These are phyloP conservation scores for Hypomontagnella monticulosa DNA, from an alignment of 495 filamentous ascomycete genomes.

Conservation along the genomic window DNA sequence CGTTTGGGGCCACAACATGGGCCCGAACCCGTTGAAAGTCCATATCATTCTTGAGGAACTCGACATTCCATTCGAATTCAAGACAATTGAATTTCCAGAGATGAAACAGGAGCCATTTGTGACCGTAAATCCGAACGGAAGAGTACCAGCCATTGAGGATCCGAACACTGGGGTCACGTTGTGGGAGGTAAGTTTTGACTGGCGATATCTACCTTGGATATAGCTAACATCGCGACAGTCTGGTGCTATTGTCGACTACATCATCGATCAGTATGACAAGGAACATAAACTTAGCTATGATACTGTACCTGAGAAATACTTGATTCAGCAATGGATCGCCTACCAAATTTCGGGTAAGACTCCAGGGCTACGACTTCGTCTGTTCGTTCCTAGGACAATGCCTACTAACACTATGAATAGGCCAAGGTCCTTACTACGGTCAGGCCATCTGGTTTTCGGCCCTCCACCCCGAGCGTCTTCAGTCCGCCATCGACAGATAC, in stretches of 20 bases:
- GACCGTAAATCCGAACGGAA: conserved; percentile 73
- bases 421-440: conserved; percentile 64
- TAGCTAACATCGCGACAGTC: conserved; percentile 39
- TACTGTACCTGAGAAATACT: conserved; percentile 36
- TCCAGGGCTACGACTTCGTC: not conserved
- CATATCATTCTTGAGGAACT: conserved; percentile 70
- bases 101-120: conserved; percentile 63
- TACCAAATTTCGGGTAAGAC: conserved; percentile 54
- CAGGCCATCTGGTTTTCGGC: conserved; percentile 52
- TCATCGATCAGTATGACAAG: conserved; percentile 79
- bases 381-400: not conserved
- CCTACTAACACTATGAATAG: not conserved
- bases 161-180: conserved; percentile 68
- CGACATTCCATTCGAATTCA: conserved; percentile 58
- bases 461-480: conserved; percentile 52
- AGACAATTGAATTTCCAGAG: conserved; percentile 29
- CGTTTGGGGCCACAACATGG: conserved; percentile 46
- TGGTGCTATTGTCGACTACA: conserved; percentile 72
- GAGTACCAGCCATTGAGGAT: conserved; percentile 60
- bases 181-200: conserved; percentile 60
- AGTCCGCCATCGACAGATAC: conserved; percentile 57
- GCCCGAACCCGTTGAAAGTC: conserved; percentile 75
- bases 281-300: conserved; percentile 63
- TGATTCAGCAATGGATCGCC: conserved; percentile 52
- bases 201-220: conserved; percentile 40